Evolutionary conservation across 768 basidiomycete species (phyloP).

Genomic region (Boletus speciosus): DNA sequence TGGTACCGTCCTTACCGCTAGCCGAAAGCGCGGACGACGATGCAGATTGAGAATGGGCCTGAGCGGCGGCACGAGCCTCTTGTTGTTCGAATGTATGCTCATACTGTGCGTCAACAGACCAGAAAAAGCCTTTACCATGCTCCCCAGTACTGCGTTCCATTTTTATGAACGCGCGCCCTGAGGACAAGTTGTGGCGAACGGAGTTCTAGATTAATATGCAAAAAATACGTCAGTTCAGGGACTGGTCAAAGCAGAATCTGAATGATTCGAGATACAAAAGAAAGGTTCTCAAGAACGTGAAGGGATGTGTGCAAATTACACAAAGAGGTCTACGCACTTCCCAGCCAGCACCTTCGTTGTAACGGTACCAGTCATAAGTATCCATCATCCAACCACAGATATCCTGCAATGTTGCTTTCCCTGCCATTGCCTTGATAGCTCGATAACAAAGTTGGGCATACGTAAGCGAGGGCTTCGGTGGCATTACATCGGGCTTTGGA

Average conservation of each 20-base stretch:
- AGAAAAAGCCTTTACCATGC: constrained; percentile 89
- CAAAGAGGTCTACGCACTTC: constrained; percentile 55
- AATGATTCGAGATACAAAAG: background rate
- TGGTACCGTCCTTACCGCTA: constrained; percentile 35
- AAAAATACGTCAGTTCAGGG: constrained; percentile 9
- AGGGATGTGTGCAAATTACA: background rate
- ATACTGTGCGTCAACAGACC: constrained; percentile 80
- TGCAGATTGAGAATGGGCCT: constrained; percentile 28
- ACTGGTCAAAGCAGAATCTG: background rate
- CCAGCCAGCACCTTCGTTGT: constrained; percentile 82
- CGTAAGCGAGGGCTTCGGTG: constrained; percentile 85
- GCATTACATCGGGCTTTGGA: constrained; percentile 70
- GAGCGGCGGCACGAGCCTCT: constrained; percentile 47
- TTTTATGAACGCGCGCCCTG: constrained; percentile 88
- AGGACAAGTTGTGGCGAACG: constrained; percentile 92
- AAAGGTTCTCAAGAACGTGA: background rate
- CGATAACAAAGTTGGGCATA: constrained; percentile 91
- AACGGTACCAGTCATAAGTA: constrained; percentile 86
- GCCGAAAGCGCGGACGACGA: constrained; percentile 13
- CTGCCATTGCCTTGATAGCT: constrained; percentile 76
- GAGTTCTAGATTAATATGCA: constrained; percentile 60
- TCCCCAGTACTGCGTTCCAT: constrained; percentile 81
- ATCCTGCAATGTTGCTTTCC: constrained; percentile 87
- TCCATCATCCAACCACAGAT: constrained; percentile 91
- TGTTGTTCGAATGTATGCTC: constrained; percentile 70